Percentiles rank a stretch among this genome's conserved stretches.
These are phyloP conservation scores for Lodderomyces margitis DNA, from an alignment of 1,139 yeast species.

Conservation along the genomic window DNA sequence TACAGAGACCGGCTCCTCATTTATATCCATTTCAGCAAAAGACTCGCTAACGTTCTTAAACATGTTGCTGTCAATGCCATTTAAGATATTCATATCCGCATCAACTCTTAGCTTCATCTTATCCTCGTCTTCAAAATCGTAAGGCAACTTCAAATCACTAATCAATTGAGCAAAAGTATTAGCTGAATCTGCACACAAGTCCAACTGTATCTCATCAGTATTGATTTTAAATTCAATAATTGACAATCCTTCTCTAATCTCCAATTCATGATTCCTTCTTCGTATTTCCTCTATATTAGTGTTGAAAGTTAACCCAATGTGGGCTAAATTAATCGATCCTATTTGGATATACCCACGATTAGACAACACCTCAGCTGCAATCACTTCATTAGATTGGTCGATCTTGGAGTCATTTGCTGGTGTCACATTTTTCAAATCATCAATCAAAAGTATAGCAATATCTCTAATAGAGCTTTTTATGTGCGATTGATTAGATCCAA, in stretches of 20 bases:
- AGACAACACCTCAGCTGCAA: constrained; percentile 16
- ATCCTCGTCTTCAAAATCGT: constrained; percentile 55
- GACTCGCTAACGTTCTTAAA: constrained; percentile 13
- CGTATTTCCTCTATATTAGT: constrained; percentile 23
- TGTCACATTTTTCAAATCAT: constrained; percentile 44
- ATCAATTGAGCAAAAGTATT: constrained; percentile 66
- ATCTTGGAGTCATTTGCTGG: constrained; percentile 15
- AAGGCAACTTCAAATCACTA: constrained; percentile 70
- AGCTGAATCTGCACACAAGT: constrained; percentile 82
- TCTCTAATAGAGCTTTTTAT: constrained; percentile 47
- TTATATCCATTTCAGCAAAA: constrained; percentile 12
- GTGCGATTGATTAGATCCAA: constrained; percentile 31
- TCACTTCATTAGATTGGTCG: constrained; percentile 9
- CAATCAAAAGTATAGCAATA: constrained; percentile 51
- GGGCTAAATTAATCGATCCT: constrained; percentile 43
- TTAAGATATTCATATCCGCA: constrained; percentile 45
- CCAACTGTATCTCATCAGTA: constrained; percentile 50
- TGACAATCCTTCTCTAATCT: constrained; percentile 24
- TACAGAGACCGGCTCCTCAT: constrained; percentile 2
- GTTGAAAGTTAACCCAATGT: constrained; percentile 39
- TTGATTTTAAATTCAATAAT: constrained; percentile 45
- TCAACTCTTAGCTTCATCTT: constrained; percentile 45
- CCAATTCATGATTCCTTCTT: constrained; percentile 20
- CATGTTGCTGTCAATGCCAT: constrained; percentile 38
- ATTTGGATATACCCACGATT: constrained; percentile 43